Evolutionary conservation across 495 filamentous ascomycete genomes (phyloP).

Genomic region (Podospora fimiseda): DNA sequence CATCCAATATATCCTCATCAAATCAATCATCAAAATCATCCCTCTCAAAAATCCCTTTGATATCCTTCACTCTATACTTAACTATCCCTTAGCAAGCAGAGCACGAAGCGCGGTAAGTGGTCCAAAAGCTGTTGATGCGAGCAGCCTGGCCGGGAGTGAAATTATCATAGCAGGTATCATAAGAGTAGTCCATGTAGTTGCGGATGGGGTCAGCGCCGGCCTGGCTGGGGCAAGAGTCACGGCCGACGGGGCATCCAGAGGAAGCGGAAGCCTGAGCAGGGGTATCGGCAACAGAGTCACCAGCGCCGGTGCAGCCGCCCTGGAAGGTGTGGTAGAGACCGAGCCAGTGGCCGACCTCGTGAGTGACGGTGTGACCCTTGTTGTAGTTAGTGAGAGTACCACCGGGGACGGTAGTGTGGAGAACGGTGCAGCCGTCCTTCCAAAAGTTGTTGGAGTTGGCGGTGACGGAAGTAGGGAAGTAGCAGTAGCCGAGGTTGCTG

Average conservation of each 20-base stretch:
- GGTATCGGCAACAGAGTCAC: conserved; percentile 56
- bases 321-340: conserved; percentile 62
- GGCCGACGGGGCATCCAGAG: conserved; percentile 51
- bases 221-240: conserved; percentile 47
- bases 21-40: background rate
- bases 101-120: conserved; percentile 32
- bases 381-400: conserved; percentile 48
- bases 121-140: conserved; percentile 40
- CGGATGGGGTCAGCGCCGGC: conserved; percentile 52
- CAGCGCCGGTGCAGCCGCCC: conserved; percentile 49
- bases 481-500: conserved; percentile 53
- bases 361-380: conserved; percentile 52
- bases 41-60: background rate
- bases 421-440: conserved; percentile 55
- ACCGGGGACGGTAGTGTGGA: conserved; percentile 48
- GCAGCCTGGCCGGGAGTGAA: conserved; percentile 42
- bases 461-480: conserved; percentile 34
- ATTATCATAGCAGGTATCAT: conserved; percentile 45
- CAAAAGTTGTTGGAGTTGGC: conserved; percentile 34
- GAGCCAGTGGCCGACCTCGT: conserved; percentile 65
- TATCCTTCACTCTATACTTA: background rate
- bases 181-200: conserved; percentile 61
- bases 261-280: conserved; percentile 46
- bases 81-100: background rate
- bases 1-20: too few species aligned